Conservation (phyloP, 306 rosid genomes). For the Rosa persica region DNA sequence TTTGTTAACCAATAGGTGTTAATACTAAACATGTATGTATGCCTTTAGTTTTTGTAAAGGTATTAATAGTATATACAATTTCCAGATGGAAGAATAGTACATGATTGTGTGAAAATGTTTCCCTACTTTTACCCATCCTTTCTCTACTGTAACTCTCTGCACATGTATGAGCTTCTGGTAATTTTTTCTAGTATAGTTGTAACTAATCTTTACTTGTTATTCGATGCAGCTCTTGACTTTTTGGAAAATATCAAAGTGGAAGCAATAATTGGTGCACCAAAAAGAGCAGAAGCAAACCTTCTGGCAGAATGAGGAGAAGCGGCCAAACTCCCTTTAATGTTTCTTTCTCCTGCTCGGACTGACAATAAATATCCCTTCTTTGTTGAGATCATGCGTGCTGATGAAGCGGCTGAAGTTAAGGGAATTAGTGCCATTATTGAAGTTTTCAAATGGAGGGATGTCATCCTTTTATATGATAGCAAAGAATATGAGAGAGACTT, state of each 20-base stretch:
- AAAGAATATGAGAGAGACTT: background rate
- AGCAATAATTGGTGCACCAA: slow-evolving; percentile 9
- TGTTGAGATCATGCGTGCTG: background rate
- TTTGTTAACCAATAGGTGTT: no score
- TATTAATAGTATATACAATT: no score
- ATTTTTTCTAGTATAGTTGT: no score
- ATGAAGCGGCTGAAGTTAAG: background rate
- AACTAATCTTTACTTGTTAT: background rate
- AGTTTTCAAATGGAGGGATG: slow-evolving; percentile 18
- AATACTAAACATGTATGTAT: no score
- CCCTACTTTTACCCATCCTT: no score
- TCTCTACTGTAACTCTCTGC: no score
- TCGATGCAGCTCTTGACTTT: background rate
- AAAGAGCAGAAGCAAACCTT: background rate
- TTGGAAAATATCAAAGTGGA: background rate
- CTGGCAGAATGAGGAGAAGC: slow-evolving; percentile 18
- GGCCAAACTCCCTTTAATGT: slow-evolving; percentile 8
- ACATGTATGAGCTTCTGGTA: no score
- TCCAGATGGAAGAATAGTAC: no score
- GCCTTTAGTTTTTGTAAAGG: no score
- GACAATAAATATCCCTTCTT: slow-evolving; percentile 4
- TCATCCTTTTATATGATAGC: slow-evolving; percentile 5
- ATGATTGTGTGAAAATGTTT: no score
- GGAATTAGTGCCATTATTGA: background rate
- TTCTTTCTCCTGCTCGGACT: background rate